Evolutionary conservation across 805 yeast genomes (phyloP).

Genomic region (Candida endomychidarum): DNA sequence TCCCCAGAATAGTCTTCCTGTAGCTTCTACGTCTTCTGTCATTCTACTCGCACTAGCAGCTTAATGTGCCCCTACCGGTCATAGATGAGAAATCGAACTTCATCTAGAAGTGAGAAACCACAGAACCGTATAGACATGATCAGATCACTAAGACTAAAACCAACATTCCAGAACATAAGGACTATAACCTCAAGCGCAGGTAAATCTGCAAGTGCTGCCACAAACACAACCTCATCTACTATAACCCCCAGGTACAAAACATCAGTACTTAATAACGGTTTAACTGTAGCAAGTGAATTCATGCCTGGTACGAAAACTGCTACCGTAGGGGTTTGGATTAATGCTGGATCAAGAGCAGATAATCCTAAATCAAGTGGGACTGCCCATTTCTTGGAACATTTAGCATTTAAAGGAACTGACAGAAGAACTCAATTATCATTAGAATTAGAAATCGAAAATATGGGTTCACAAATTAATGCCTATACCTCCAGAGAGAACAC

Average conservation of each 20-base stretch:
- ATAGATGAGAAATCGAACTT: no score
- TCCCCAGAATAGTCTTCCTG: no score
- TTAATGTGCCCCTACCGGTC: background rate
- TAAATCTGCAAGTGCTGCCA: background rate
- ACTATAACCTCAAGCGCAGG: background rate
- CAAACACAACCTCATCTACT: background rate
- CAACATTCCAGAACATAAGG: background rate
- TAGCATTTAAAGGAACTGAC: conserved; percentile 93
- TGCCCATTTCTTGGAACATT: conserved; percentile 95
- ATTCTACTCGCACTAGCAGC: no score
- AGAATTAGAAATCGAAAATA: conserved; percentile 91
- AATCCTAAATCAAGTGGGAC: conserved; percentile 84
- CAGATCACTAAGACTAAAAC: background rate
- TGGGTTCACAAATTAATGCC: conserved; percentile 98
- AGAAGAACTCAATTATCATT: conserved; percentile 76
- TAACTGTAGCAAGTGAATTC: conserved; percentile 89
- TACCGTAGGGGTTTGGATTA: conserved; percentile 97
- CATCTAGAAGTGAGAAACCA: no score
- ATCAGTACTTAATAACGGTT: conserved; percentile 81
- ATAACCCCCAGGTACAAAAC: conserved; percentile 43
- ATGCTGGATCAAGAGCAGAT: conserved; percentile 98
- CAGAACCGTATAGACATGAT: background rate
- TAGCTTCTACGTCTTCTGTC: no score
- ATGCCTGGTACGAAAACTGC: conserved; percentile 91
- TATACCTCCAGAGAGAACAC: conserved; percentile 97